Evolutionary conservation across 2,329 filamentous ascomycete species (phyloP), one percentile per base, ranked within the genome.

Genomic region (Pseudofabraea citricarpa): DNA sequence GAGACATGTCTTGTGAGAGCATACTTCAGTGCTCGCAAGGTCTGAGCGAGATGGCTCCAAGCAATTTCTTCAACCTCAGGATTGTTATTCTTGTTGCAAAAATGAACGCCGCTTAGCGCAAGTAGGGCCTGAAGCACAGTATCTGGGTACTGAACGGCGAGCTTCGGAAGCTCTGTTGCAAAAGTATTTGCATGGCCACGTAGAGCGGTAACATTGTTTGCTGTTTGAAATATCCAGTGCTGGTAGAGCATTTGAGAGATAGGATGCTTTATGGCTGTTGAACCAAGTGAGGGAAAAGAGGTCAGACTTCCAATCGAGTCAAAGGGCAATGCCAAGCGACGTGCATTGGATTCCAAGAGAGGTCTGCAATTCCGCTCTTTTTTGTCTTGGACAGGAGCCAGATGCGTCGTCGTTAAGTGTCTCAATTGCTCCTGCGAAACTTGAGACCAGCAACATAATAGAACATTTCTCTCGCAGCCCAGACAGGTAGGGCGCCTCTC

Each of bases 11-110:
- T 41, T 13, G 39, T 41, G 7, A 41, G 6, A 6, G 24, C 39
- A 41, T 19, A 41, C 39, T 41, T 41, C 18, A 41, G 20, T 18
- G 3, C 39, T 10, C 27, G 39, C 12, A 41, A 23, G 13, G 39
- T 22, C 16, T 41, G 39, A 12, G 23, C 39, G 3, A 19, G 20
- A 22, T 41, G 39, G 5, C 13, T 33, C 12, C 19, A 19, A 31
- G 26, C 27, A 7, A 41, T 12, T 20, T 31, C 13, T 20, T 20
- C 10, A 15, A 27, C 19, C 15, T 15, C 23, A 24, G 21, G 21
- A 19, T 39, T 39, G 20, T 19, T 23, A 9, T 39, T 27, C 24
- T 13, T 37, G 21, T 37, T 37, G 20, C 35, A 23, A 33, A 32
- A 41, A 31, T 41, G 26, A 6, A 33, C 27, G 12, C 39, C 39